Evolutionary conservation across 2,329 filamentous ascomycete genomes (phyloP).

Genomic region (Monascus ruber): DNA sequence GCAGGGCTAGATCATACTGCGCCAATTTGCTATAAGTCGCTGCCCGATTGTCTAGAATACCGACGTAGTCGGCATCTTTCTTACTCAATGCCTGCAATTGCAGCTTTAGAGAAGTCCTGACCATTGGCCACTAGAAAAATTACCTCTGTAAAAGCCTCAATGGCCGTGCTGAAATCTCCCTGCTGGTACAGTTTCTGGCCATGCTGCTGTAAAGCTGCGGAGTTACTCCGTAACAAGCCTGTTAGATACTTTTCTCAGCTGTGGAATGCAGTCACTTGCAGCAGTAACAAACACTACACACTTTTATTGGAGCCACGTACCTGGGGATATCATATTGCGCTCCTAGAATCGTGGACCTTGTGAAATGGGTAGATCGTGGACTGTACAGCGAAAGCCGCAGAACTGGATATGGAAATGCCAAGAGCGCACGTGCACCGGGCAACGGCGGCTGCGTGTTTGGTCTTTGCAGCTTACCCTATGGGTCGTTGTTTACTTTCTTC

Average conservation of each 20-base stretch:
- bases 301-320: too few relatives aligned
- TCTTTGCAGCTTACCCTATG: conserved; percentile 8
- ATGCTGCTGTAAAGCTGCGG: conserved; percentile 21
- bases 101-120: neutral
- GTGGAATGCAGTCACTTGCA: too few relatives aligned
- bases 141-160: conserved; percentile 33
- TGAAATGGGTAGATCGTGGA: too few relatives aligned
- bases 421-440: neutral
- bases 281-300: too few relatives aligned
- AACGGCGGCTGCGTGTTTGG: conserved; percentile 12
- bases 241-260: neutral
- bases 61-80: conserved; percentile 20
- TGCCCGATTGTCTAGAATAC: conserved; percentile 44
- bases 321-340: too few relatives aligned
- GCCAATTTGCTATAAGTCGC: conserved; percentile 44
- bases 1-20: conserved; percentile 40
- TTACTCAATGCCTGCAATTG: conserved; percentile 25
- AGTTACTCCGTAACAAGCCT: conserved; percentile 7
- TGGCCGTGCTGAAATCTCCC: conserved; percentile 32
- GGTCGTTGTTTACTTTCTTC: conserved; percentile 33
- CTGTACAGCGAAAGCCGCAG: too few relatives aligned
- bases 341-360: too few relatives aligned
- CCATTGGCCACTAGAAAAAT: neutral
- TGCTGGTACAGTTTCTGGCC: conserved; percentile 34
- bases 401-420: too few relatives aligned